Percentiles rank a stretch among this genome's conserved stretches.
Evolutionary conservation across 2,329 filamentous ascomycete genomes (phyloP).

Genomic region (Drechslerella coelobrocha): DNA sequence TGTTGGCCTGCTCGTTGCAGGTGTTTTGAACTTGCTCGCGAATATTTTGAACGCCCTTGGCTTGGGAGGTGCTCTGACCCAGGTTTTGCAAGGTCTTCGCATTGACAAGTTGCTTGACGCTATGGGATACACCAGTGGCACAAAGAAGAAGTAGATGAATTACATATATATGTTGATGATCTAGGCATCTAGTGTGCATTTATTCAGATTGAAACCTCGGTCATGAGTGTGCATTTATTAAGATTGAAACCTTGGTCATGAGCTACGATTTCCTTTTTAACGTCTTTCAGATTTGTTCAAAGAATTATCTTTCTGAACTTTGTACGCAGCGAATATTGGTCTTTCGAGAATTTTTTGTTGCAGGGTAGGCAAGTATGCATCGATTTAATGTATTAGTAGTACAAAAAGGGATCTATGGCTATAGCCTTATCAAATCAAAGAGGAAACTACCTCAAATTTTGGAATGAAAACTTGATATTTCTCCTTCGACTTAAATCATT

Average conservation of each 20-base stretch:
- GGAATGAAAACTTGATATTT: no score
- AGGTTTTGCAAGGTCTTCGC: constrained; percentile 77
- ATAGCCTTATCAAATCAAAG: no score
- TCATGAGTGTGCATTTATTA: neutral
- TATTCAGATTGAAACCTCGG: constrained; percentile 11
- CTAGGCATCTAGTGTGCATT: constrained; percentile 2
- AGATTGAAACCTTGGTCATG: constrained; percentile 6
- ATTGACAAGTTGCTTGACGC: constrained; percentile 76
- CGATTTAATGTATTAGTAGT: no score
- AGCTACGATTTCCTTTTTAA: constrained; percentile 10
- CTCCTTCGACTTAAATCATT: no score
- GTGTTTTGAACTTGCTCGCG: constrained; percentile 84
- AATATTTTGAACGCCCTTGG: constrained; percentile 80
- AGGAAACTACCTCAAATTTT: no score
- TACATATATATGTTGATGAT: neutral
- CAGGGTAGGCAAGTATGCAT: no score
- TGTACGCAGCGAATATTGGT: neutral
- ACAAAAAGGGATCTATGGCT: no score
- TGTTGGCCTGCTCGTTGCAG: constrained; percentile 79
- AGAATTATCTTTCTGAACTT: neutral
- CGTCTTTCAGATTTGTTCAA: no score
- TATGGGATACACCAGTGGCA: constrained; percentile 67
- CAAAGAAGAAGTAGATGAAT: constrained; percentile 36
- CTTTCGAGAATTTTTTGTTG: neutral
- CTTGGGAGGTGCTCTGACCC: constrained; percentile 79